These are phyloP conservation scores for Tulasnella sp. DNA, from an alignment of 768 basidiomycete genomes.

Conservation along the genomic window DNA sequence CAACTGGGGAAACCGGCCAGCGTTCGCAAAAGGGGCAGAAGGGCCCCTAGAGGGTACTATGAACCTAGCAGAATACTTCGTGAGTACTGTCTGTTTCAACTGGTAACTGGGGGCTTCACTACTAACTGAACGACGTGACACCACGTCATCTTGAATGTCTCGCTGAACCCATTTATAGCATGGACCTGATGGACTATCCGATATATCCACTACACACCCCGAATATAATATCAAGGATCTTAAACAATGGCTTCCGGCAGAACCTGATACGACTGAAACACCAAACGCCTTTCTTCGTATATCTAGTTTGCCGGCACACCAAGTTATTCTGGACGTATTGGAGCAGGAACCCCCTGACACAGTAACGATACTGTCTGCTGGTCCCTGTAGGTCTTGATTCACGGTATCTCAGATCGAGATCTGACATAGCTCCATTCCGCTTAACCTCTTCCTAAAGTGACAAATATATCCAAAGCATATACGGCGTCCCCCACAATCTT, in stretches of 20 bases:
- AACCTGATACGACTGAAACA: not conserved
- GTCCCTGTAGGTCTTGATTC: slow-evolving; percentile 18
- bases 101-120: not conserved
- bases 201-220: slow-evolving; percentile 21
- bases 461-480: slow-evolving; percentile 30
- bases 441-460: slow-evolving; percentile 21
- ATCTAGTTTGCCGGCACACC: slow-evolving; percentile 11
- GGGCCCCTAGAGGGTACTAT: slow-evolving; percentile 20
- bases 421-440: not conserved
- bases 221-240: slow-evolving; percentile 20
- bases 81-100: slow-evolving; percentile 1
- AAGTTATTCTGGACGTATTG: slow-evolving; percentile 19
- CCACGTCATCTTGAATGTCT: too few species aligned
- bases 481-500: slow-evolving; percentile 24
- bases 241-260: too few species aligned
- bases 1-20: slow-evolving; percentile 6
- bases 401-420: not conserved
- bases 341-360: slow-evolving; percentile 10
- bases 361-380: slow-evolving; percentile 20
- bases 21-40: slow-evolving; percentile 20
- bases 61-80: slow-evolving; percentile 23
- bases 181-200: slow-evolving; percentile 22
- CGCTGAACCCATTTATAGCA: slow-evolving; percentile 20
- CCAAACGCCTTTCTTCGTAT: slow-evolving; percentile 7
- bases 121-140: too few species aligned